Evolutionary conservation across 768 basidiomycete genomes (phyloP).

Genomic region (Lactifluus subvellereus): DNA sequence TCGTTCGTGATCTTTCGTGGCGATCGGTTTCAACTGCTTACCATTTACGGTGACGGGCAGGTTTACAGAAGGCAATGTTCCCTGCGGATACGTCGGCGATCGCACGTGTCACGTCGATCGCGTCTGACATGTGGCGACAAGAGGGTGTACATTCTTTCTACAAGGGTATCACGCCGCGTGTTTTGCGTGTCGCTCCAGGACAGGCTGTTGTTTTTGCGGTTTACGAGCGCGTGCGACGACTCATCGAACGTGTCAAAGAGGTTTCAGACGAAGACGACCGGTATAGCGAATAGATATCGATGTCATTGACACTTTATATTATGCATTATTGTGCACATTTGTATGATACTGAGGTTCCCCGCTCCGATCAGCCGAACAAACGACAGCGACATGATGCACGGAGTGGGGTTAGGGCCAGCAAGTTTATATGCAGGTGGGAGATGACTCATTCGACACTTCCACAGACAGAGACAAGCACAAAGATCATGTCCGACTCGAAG

Average conservation of each 20-base stretch:
- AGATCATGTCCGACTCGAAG: constrained; percentile 5
- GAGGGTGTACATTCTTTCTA: constrained; percentile 92
- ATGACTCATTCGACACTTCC: neutral
- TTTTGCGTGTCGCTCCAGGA: constrained; percentile 93
- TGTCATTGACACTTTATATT: neutral
- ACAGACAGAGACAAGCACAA: neutral
- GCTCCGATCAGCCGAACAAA: neutral
- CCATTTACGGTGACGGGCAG: constrained; percentile 33
- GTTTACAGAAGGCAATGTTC: constrained; percentile 80
- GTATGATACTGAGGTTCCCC: neutral
- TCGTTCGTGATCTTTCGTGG: constrained; percentile 43
- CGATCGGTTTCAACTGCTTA: neutral
- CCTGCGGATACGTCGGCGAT: constrained; percentile 70
- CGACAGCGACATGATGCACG: neutral
- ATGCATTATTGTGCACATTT: neutral
- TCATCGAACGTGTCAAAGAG: constrained; percentile 65
- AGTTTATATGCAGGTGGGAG: no score
- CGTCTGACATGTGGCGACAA: constrained; percentile 86
- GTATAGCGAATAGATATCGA: constrained; percentile 52
- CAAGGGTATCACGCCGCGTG: constrained; percentile 96
- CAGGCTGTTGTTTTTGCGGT: constrained; percentile 98
- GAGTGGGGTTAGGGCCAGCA: neutral
- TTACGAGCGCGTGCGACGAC: constrained; percentile 78
- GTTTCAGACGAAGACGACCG: constrained; percentile 48
- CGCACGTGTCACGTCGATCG: constrained; percentile 72